Percentiles rank a stretch among this genome's conserved stretches.
Evolutionary conservation across 2,329 filamentous ascomycete genomes (phyloP).

Genomic region (Aureobasidium pullulans): DNA sequence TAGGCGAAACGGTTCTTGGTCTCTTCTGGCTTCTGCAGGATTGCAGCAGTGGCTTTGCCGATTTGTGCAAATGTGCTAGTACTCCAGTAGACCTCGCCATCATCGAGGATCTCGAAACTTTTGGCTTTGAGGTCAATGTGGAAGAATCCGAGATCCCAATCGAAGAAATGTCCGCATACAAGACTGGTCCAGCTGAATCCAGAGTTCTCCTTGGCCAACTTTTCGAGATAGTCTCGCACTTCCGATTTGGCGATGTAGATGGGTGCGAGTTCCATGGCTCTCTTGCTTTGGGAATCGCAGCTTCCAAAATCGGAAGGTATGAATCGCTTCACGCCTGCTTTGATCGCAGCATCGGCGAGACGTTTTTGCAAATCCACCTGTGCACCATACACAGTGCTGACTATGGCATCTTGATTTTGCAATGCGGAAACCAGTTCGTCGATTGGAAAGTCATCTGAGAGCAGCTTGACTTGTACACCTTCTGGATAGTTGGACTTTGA

Average conservation of each 20-base stretch:
- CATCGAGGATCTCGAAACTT: slow-evolving; percentile 50
- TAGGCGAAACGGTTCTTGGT: slow-evolving; percentile 54
- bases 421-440: slow-evolving; percentile 46
- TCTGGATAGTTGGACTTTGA: slow-evolving; percentile 32
- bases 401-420: slow-evolving; percentile 49
- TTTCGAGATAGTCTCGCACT: slow-evolving; percentile 45
- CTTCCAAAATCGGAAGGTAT: slow-evolving; percentile 53
- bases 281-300: slow-evolving; percentile 33
- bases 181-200: slow-evolving; percentile 54
- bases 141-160: slow-evolving; percentile 51
- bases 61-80: slow-evolving; percentile 46
- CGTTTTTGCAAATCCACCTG: slow-evolving; percentile 39
- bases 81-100: slow-evolving; percentile 46
- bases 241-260: slow-evolving; percentile 45
- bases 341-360: slow-evolving; percentile 52
- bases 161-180: slow-evolving; percentile 54
- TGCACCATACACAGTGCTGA: slow-evolving; percentile 40
- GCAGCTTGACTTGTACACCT: slow-evolving; percentile 35
- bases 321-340: slow-evolving; percentile 54
- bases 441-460: slow-evolving; percentile 41
- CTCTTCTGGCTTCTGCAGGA: slow-evolving; percentile 40
- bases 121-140: slow-evolving; percentile 45
- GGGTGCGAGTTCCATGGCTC: slow-evolving; percentile 37
- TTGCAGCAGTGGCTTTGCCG: slow-evolving; percentile 44
- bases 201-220: slow-evolving; percentile 28